phyloP scores from a whole-genome alignment of 176 grass and related monocot genomes.

The Phyllostachys edulis region DNA sequence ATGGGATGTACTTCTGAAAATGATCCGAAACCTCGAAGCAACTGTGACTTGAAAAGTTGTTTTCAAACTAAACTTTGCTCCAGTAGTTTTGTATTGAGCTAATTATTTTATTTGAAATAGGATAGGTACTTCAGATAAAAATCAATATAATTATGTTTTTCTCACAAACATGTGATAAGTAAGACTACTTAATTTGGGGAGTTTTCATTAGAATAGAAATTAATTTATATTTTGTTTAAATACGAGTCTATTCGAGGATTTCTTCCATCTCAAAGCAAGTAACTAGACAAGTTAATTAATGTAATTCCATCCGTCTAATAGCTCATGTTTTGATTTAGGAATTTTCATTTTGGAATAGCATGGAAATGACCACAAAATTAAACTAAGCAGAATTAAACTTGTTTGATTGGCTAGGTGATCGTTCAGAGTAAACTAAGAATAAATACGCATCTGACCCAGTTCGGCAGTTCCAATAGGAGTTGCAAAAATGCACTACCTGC shows the following conservation, averaged over 20 bases:
- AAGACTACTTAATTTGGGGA: neutral
- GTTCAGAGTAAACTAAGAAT: neutral
- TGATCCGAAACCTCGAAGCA: neutral
- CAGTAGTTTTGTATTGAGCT: neutral
- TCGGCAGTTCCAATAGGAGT: neutral
- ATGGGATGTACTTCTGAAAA: neutral
- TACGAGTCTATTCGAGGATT: neutral
- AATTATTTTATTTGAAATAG: neutral
- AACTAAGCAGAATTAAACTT: neutral
- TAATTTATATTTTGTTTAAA: neutral
- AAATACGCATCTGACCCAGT: neutral
- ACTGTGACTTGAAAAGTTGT: neutral
- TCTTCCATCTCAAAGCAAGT: neutral
- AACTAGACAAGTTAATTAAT: neutral
- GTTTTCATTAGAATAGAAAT: neutral
- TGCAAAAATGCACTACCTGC: neutral
- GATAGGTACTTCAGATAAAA: neutral
- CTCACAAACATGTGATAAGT: neutral
- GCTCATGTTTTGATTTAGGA: neutral
- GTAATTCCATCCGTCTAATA: neutral
- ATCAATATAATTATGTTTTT: neutral
- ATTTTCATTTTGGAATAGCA: neutral
- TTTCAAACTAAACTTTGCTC: neutral
- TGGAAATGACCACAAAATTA: neutral
- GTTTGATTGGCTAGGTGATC: neutral